phyloP scores from a whole-genome alignment of 2,329 filamentous ascomycete genomes.

The Phyllachora maydis region DNA sequence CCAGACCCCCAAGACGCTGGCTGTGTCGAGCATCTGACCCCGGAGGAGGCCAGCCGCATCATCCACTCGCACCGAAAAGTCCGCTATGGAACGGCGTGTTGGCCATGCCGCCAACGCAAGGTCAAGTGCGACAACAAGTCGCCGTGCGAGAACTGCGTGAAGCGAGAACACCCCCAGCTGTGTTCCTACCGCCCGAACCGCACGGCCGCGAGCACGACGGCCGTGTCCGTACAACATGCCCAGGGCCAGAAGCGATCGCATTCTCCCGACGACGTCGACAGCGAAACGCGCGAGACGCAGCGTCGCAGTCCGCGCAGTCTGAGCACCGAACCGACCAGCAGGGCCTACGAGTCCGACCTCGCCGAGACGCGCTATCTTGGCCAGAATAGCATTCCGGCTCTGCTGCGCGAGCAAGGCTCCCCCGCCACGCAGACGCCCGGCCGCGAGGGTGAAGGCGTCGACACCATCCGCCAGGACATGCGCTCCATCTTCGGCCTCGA shows the following conservation, averaged over 20 bases:
- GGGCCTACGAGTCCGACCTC: conserved; percentile 32
- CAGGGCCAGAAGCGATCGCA: conserved; percentile 19
- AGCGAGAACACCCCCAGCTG: conserved; percentile 40
- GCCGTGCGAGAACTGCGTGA: conserved; percentile 47
- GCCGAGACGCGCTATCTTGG: conserved; percentile 41
- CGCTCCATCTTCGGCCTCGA: conserved; percentile 44
- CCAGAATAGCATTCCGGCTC: conserved; percentile 46
- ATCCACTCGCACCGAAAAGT: conserved; percentile 51
- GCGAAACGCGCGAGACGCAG: too few species aligned
- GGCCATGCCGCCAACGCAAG: conserved; percentile 47
- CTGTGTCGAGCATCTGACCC: conserved; percentile 34
- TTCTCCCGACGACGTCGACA: conserved; percentile 20
- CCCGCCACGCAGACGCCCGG: conserved; percentile 26
- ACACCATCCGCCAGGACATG: conserved; percentile 40
- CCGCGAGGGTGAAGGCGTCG: conserved; percentile 29
- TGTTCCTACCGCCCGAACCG: conserved; percentile 48
- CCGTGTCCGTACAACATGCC: conserved; percentile 7
- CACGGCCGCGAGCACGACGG: conserved; percentile 14
- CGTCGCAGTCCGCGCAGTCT: too few species aligned
- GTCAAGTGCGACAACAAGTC: conserved; percentile 51
- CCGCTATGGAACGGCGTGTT: conserved; percentile 47
- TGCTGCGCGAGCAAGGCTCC: conserved; percentile 38
- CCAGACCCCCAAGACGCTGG: conserved; percentile 21
- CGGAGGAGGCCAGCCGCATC: conserved; percentile 46
- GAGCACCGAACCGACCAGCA: too few species aligned